Evolutionary conservation across 768 basidiomycete species (phyloP), one percentile per base, ranked within the genome.

Genomic region (Naganishia kalamii): DNA sequence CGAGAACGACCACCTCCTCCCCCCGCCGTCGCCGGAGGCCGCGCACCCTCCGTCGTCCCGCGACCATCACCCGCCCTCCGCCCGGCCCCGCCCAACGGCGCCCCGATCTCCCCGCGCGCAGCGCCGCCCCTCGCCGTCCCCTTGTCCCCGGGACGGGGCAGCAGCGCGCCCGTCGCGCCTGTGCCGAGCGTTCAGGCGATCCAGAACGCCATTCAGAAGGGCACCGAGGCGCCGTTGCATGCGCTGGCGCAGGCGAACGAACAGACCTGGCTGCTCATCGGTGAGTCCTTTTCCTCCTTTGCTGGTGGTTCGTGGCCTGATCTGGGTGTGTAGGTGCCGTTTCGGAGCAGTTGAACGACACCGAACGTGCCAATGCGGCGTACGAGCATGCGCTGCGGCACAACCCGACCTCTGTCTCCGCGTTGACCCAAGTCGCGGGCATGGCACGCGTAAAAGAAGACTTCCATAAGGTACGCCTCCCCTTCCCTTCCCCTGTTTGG

Each of bases 391-490:
- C 93, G 2, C 83, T 98, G 70, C 87, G 92, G 79, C 92, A 97
- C 81, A 98, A 97, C 74, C 88, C 92, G 73, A 84, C 86, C 79
- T 93, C 90, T 73, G 83, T 94, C 69, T 83, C 87, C 73, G 92
- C 91, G 44, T 85, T 98, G 69, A 92, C 89, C 41, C 90, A 92
- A 77, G 90, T 94, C 44, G 94, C 93, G 74, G 88, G 90, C 69
- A 94, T 97, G 78, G 92, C 90, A 79, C 87, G 94, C 82, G 90
- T 92, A 83, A 91, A 89, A 77, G 94, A 99, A 80, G 91, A 98
- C 79, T 96, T 93, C 80, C 87, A 89, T 80, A 93, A 91, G 86
- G 90, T 90, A 74, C 77, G 83, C 74, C 72, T 71, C 27, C 74
- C 17, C 29, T 2, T 17, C 40, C 2, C n/a, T 4, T 54, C 3